Conservation (phyloP, 2,329 filamentous ascomycete genomes). For the Xenosphaeropsis pyriputrescens region DNA sequence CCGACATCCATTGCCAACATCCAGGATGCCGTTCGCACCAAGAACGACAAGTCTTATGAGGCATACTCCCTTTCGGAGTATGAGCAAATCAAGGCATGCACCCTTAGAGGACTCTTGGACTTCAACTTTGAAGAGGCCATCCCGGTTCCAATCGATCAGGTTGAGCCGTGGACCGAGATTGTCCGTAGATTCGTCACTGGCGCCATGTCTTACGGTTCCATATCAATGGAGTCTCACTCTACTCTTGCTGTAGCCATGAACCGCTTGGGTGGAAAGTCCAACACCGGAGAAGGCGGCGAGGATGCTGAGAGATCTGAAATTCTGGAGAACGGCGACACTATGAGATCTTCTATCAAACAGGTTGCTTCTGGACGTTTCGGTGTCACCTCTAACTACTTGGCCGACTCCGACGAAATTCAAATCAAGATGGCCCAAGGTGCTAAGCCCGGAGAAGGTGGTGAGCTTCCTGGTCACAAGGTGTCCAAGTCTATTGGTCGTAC, state of each 20-base stretch:
- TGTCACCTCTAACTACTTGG: constrained; percentile 87
- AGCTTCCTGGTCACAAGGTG: constrained; percentile 93
- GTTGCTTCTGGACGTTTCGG: constrained; percentile 92
- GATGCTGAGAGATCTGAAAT: constrained; percentile 80
- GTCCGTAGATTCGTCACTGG: constrained; percentile 93
- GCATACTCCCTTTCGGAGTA: constrained; percentile 88
- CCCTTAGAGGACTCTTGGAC: constrained; percentile 82
- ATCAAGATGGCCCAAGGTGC: constrained; percentile 99
- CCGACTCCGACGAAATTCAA: constrained; percentile 89
- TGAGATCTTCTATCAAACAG: constrained; percentile 96
- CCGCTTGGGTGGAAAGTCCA: constrained; percentile 87
- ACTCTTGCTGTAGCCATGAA: constrained; percentile 96
- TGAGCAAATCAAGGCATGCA: constrained; percentile 94
- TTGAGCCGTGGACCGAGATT: constrained; percentile 96
- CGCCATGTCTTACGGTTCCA: constrained; percentile 97
- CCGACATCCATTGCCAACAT: constrained; percentile 92
- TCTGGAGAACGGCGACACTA: constrained; percentile 85
- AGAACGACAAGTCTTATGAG: constrained; percentile 98
- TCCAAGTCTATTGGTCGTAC: constrained; percentile 88
- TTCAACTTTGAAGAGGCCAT: constrained; percentile 85
- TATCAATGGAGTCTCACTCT: constrained; percentile 96
- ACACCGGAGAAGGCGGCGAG: constrained; percentile 95
- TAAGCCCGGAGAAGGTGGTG: constrained; percentile 94
- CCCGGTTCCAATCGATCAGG: constrained; percentile 86
- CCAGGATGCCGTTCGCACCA: constrained; percentile 87